Evolutionary conservation across 164 flowering plant genomes (phyloP), one percentile per base, ranked within the genome.

Genomic region (Magnolia officinalis): DNA sequence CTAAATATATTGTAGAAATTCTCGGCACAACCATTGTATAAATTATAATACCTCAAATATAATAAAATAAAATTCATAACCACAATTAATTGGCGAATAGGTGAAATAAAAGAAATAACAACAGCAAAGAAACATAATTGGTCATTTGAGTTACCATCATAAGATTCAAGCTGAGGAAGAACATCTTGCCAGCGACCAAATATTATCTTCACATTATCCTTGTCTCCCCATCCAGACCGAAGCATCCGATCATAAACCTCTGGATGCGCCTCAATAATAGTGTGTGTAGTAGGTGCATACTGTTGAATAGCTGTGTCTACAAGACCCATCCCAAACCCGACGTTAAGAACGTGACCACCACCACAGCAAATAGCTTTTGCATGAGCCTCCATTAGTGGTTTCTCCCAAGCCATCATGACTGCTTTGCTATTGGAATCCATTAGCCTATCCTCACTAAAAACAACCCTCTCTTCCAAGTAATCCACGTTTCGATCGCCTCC

Each of bases 111-210:
- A 13, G 3, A 10, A 55, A 11, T 11, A 9, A 55, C 61, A 11
- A 55, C 61, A 50, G 45, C 8, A 70, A 45, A 20, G 29, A 70
- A 51, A 37, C 20, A 66, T 2, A 16, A n/a, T 58, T 31, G 4
- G 9, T 74, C 45, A 24, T 10, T 45, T 29, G 55, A 63, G 20
- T 64, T 87, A 93, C 98, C 98, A 86, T 94, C 98, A 87, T 92
- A 96, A 72, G 95, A 81, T 71, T 86, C 91, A 24, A 94, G 97
- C 64, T 91, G 89, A 75, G 93, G 50, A 79, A 96, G 89, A 78
- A 94, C 95, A 87, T 96, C 96, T 78, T 96, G 99, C 98, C 97
- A 96, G n/a, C 96, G 90, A 19, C 99, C 98, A 86, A 92, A 94
- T 55, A 91, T 64, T 65, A 94, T 89, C 87, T 85, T 89, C 45